phyloP scores from a whole-genome alignment of 768 basidiomycete species.

The Rhodotorula taiwanensis region DNA sequence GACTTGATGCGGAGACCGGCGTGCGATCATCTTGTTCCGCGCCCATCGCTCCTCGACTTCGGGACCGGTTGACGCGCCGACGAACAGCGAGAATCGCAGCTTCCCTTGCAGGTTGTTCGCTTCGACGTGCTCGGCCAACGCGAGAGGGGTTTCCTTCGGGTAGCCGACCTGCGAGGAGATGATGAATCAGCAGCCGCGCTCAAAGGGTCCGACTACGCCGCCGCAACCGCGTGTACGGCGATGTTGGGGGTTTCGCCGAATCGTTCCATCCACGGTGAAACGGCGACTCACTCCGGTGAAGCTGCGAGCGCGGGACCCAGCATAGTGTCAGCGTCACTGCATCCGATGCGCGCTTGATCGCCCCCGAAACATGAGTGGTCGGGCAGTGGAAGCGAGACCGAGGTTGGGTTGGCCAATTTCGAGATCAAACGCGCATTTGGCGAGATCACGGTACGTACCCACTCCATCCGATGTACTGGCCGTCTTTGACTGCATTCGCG shows the following conservation, averaged over 20 bases:
- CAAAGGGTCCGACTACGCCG: no score
- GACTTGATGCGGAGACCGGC: conserved; percentile 41
- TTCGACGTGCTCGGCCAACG: conserved; percentile 41
- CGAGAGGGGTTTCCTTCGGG: conserved; percentile 37
- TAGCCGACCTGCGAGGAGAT: conserved; percentile 39
- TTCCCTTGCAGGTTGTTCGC: conserved; percentile 39
- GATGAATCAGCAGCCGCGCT: no score
- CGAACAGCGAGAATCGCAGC: conserved; percentile 40
- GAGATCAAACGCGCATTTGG: no score
- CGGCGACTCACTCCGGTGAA: no score
- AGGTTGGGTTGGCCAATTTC: no score
- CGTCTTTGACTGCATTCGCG: conserved; percentile 19
- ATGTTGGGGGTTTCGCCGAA: neutral
- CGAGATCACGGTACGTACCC: conserved; percentile 7
- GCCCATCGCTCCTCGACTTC: conserved; percentile 39
- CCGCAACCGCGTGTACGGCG: neutral
- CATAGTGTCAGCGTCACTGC: no score
- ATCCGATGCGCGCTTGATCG: no score
- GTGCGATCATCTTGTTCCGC: conserved; percentile 35
- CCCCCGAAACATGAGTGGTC: no score
- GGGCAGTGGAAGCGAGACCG: no score
- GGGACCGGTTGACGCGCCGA: conserved; percentile 28
- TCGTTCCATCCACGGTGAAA: no score
- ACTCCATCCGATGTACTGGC: conserved; percentile 26
- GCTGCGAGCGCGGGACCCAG: neutral